Conservation (phyloP, 148 eudicot species). For the Silene conica region DNA sequence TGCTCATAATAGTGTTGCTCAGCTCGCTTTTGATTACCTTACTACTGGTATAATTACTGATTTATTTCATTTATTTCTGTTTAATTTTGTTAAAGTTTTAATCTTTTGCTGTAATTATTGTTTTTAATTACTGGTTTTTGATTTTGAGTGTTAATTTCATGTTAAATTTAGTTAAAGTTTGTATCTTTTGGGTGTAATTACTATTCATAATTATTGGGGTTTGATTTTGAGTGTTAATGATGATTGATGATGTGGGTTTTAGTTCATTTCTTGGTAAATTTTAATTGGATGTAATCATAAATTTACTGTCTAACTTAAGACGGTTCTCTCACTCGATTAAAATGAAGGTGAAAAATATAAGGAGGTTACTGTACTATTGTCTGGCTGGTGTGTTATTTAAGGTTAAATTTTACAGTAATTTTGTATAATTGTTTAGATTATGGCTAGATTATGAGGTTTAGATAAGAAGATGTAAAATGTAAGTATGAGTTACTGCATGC, state of each 20-base stretch:
- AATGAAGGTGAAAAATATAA: too few species aligned
- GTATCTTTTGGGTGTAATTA: too few species aligned
- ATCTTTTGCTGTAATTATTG: not conserved
- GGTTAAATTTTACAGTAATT: not conserved
- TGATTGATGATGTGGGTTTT: not conserved
- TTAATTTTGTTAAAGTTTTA: not conserved
- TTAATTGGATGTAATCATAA: not conserved
- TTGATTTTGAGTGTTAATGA: not conserved
- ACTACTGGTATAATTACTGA: slow-evolving; percentile 18
- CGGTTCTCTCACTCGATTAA: too few species aligned
- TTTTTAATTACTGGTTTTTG: not conserved
- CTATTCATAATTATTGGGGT: not conserved
- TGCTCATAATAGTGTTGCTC: slow-evolving; percentile 64
- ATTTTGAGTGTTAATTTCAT: not conserved
- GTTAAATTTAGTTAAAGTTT: not conserved
- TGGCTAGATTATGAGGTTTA: not conserved
- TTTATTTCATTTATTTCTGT: not conserved
- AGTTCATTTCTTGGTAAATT: not conserved
- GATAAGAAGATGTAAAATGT: not conserved
- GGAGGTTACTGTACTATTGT: not conserved
- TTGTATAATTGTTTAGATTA: not conserved
- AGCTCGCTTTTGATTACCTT: slow-evolving; percentile 41
- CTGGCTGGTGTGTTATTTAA: not conserved
- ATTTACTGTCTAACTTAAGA: too few species aligned
- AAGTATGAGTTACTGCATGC: not conserved